Conservation (phyloP, 805 yeast species). For the Hanseniaspora mollemarum region DNA sequence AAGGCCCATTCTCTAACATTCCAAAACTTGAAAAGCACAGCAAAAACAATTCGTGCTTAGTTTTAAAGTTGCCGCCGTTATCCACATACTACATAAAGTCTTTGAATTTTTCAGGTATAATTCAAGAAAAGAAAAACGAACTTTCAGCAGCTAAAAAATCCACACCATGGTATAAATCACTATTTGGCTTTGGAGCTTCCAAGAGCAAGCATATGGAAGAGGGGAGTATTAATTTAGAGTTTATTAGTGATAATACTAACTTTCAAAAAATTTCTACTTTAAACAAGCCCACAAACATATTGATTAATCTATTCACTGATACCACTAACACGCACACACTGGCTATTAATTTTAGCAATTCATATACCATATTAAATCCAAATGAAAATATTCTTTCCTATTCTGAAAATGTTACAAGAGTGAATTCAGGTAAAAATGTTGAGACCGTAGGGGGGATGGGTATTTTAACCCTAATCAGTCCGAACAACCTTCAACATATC, state of each 20-base stretch:
- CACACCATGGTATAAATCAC: background rate
- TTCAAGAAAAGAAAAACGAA: background rate
- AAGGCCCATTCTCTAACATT: slow-evolving; percentile 10
- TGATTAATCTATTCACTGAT: slow-evolving; percentile 2
- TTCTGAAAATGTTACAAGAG: slow-evolving; percentile 22
- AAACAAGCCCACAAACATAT: slow-evolving; percentile 5
- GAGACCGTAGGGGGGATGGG: slow-evolving; percentile 24
- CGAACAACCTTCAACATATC: slow-evolving; percentile 26
- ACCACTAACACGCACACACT: background rate
- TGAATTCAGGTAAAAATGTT: slow-evolving; percentile 15
- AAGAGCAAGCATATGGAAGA: no score
- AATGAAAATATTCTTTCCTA: slow-evolving; percentile 21
- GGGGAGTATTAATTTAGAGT: background rate
- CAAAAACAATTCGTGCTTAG: background rate
- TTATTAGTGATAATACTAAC: slow-evolving; percentile 1
- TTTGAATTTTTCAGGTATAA: slow-evolving; percentile 11
- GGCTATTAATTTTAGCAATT: background rate
- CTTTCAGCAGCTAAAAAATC: background rate
- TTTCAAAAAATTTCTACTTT: slow-evolving; percentile 10
- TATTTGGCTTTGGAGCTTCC: background rate
- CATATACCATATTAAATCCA: slow-evolving; percentile 16
- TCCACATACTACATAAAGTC: slow-evolving; percentile 10
- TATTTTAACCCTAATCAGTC: slow-evolving; percentile 26
- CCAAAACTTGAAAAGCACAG: background rate
- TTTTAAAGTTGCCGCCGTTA: slow-evolving; percentile 9